Conservation (phyloP, 495 filamentous ascomycete genomes). For the Thermothielavioides terrestris region DNA sequence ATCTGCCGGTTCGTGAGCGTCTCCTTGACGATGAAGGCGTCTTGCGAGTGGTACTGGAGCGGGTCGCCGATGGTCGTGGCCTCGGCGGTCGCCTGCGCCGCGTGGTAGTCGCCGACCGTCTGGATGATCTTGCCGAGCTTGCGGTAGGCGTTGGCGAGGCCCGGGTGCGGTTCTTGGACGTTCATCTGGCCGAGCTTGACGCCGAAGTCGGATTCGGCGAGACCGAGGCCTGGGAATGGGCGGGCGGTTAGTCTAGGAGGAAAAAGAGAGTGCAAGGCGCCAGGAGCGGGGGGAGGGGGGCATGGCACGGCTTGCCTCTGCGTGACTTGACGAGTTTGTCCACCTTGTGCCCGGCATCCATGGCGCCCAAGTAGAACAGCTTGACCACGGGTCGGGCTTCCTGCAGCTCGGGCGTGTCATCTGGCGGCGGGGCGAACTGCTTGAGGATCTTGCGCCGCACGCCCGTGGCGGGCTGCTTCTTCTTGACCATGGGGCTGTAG, state of each 20-base stretch:
- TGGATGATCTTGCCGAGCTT: slow-evolving; percentile 93
- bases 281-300: not conserved
- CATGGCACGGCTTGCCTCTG: slow-evolving; percentile 76
- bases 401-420: slow-evolving; percentile 92
- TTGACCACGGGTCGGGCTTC: slow-evolving; percentile 86
- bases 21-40: slow-evolving; percentile 98
- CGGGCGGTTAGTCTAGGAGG: not conserved
- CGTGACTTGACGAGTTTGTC: slow-evolving; percentile 88
- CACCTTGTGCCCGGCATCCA: slow-evolving; percentile 93
- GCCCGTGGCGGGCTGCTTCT: slow-evolving; percentile 95
- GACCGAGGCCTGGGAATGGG: slow-evolving; percentile 65
- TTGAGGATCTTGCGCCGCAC: slow-evolving; percentile 92
- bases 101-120: slow-evolving; percentile 86
- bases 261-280: not conserved
- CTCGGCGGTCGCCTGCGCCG: slow-evolving; percentile 95
- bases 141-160: slow-evolving; percentile 80
- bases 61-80: slow-evolving; percentile 92
- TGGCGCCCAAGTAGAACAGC: slow-evolving; percentile 86
- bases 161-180: slow-evolving; percentile 80
- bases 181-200: slow-evolving; percentile 78
- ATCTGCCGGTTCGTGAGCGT: slow-evolving; percentile 98
- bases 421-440: slow-evolving; percentile 95
- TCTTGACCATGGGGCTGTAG: slow-evolving; percentile 88
- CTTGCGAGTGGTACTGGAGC: slow-evolving; percentile 87
- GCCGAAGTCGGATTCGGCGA: slow-evolving; percentile 90